A percentile compares a stretch with the other conserved stretches of the same genome.
Conservation (phyloP, 2,329 filamentous ascomycete species). For the Phyllosticta ampelicida region DNA sequence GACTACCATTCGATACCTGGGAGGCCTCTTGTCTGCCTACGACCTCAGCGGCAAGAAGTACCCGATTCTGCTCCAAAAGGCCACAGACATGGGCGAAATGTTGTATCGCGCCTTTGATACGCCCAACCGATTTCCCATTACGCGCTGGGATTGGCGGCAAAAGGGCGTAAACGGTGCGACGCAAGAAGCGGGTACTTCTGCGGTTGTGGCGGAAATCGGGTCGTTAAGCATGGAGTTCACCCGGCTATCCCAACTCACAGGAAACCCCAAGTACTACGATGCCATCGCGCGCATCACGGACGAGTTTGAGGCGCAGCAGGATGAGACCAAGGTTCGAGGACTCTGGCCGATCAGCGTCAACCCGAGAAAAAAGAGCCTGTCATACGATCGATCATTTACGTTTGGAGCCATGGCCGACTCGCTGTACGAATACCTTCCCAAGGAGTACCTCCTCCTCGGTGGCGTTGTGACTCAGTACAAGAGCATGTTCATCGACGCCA, state of each 20-base stretch:
- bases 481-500: constrained; percentile 58
- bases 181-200: constrained; percentile 21
- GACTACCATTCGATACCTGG: constrained; percentile 30
- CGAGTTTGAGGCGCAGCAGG: constrained; percentile 24
- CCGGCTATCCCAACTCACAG: constrained; percentile 28
- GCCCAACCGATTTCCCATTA: constrained; percentile 30
- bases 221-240: constrained; percentile 30
- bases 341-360: constrained; percentile 27
- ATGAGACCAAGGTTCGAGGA: constrained; percentile 25
- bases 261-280: constrained; percentile 29
- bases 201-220: constrained; percentile 27
- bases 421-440: constrained; percentile 48
- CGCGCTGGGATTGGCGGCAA: constrained; percentile 29
- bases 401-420: constrained; percentile 47
- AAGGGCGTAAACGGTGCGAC: constrained; percentile 14
- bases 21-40: constrained; percentile 28
- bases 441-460: constrained; percentile 64
- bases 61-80: constrained; percentile 27
- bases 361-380: constrained; percentile 21
- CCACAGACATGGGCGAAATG: constrained; percentile 33
- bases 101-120: constrained; percentile 36
- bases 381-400: constrained; percentile 32
- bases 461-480: constrained; percentile 63
- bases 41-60: constrained; percentile 27
- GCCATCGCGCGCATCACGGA: constrained; percentile 27